Evolutionary conservation across 2,329 filamentous ascomycete genomes (phyloP), one percentile per base, ranked within the genome.

Genomic region (Ceratocystis cacaofunesta): DNA sequence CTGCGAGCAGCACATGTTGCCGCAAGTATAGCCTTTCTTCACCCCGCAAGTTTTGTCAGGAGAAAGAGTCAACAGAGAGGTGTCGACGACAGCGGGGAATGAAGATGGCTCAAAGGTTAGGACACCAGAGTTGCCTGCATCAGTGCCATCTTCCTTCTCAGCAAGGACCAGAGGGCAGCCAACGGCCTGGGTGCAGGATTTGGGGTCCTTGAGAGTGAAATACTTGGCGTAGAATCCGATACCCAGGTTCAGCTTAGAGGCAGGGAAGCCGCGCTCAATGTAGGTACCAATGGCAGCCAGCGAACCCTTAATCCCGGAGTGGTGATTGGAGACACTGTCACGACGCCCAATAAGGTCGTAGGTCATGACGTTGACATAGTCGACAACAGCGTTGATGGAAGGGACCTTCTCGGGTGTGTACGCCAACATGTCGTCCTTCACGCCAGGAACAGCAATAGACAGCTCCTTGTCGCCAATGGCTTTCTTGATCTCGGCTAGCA

Each of bases 261-360:
- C 68, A 0, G 78, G 73, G 2, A 81, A 76, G 25, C 83, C 83
- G 4, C 80, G 78, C 41, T 74, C 75, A 22, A 86, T 75, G 73
- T 89, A 90, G 57, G 79, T 79, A 63, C 84, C 74, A 61, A 89
- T 72, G 2, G 81, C 76, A 5, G 78, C 75, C 7, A 79, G 73
- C 0, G 85, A 85, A 10, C 76, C 79, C 15, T 75, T 71, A 7
- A 88, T 76, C n/a, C 83, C 82, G 55, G 80, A 85, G 71, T 88
- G 85, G 73, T 89, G 86, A 43, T 75, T 78, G 3, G 86, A 88
- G 10, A 76, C 71, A 55, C 74, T 83, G 74, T 89, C 83, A 43
- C 87, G 83, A 44, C 86, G 81, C 75, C 88, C 87, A 78, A 87
- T 84, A 65, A 87, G 74, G 70, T 89, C 86, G 72, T 89, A 89